Evolutionary conservation across 1,284 basidiomycete species (phyloP).

Genomic region (Wallemia mellicola): DNA sequence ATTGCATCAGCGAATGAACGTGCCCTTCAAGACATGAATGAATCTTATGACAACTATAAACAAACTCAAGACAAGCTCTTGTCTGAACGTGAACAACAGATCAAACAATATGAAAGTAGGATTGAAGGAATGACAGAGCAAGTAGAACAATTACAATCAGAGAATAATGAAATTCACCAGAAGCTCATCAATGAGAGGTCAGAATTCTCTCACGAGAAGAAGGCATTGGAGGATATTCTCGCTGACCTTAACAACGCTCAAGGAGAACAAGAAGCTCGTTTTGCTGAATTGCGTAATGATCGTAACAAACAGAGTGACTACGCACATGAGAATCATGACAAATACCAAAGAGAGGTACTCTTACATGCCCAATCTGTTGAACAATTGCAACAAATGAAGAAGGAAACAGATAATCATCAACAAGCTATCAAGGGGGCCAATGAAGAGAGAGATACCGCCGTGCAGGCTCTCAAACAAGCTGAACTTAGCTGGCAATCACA

Average conservation of each 20-base stretch:
- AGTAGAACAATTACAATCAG: constrained; percentile 25
- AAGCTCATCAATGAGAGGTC: constrained; percentile 26
- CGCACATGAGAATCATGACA: constrained; percentile 40
- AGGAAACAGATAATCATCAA: constrained; percentile 27
- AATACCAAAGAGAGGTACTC: constrained; percentile 47
- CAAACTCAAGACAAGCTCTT: constrained; percentile 32
- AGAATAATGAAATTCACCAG: constrained; percentile 29
- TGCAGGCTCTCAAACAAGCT: constrained; percentile 33
- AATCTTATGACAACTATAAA: constrained; percentile 49
- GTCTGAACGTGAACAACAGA: constrained; percentile 30
- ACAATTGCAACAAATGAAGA: constrained; percentile 30
- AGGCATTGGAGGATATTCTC: constrained; percentile 41
- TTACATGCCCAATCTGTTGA: constrained; percentile 58
- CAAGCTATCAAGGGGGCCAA: constrained; percentile 25
- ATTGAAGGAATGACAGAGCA: constrained; percentile 22
- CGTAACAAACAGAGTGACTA: constrained; percentile 33
- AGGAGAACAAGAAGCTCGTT: constrained; percentile 30
- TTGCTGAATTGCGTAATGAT: constrained; percentile 30
- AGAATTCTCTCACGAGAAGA: constrained; percentile 46
- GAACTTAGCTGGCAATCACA: constrained; percentile 52
- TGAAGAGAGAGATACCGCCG: constrained; percentile 35
- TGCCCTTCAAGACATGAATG: constrained; percentile 35
- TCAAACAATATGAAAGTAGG: background rate
- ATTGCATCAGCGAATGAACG: constrained; percentile 52
- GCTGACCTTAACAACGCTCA: constrained; percentile 40